Base-by-base conservation (phyloP, 2,329 filamentous ascomycete genomes). In the Monosporascus ibericus region DNA sequence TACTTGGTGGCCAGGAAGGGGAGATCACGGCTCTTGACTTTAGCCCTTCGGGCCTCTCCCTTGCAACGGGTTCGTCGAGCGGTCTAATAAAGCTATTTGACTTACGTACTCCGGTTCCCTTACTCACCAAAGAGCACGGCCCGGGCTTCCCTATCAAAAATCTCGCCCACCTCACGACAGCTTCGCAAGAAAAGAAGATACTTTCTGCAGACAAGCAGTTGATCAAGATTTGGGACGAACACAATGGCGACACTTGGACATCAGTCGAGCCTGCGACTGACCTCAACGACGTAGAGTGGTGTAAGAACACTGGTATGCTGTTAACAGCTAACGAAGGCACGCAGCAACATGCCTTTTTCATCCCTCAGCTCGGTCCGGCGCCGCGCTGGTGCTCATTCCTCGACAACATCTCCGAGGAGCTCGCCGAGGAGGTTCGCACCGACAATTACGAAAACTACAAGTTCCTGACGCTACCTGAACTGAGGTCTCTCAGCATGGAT, bases 381-480 rank as follows among this genome's bases (percentile, higher is more conserved):
- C 95, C 94, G 1, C 90, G 84, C 64, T 99, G 94, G 94, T 97
- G 94, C 67, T 86, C 88, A 3, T 97, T 97, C 82, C 75, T 99
- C 56, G 95, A 99, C 72, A 96, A 95, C 64, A 84, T 99, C 64
- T 94, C 97, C 9, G 94, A 99, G 74, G 95, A 99, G 71, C 96
- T 99, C 90, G 92, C 92, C 8, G 92, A 97, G 67, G 84, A 87
- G 66, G 76, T 79, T 30, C 79, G 77, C 54, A 87, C 86, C 30
- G 86, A 94, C 62, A 90, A 94, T 9, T 99, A 99, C 75, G 94
- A 99, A 72, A 97, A 99, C 72, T 97, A 92, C 82, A 99, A 97
- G 73, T 99, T 99, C 81, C 77, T 99, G 66, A 96, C 92, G 2
- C 71, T 90, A 55, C 84, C 89, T 44, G 92, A 99, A 69, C 78